Evolutionary conservation across 768 basidiomycete species (phyloP), one percentile per base, ranked within the genome.

Genomic region (Strobilomyces confusus): DNA sequence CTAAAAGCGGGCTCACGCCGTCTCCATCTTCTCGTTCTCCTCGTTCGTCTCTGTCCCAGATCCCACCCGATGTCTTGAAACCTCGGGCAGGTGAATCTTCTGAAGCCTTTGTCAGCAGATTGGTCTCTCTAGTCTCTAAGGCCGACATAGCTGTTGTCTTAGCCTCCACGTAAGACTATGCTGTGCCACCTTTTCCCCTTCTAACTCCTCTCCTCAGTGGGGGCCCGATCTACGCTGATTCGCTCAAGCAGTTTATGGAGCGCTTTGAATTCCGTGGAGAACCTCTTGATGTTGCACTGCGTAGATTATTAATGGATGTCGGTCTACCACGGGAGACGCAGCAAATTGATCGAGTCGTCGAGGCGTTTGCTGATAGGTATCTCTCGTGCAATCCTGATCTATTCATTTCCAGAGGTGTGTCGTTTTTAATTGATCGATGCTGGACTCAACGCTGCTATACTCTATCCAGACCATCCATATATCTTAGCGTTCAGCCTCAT

Each of bases 261-360:
- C 78, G 78, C 40, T 98, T 98, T 67, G 79, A 86, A 58, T 97
- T 98, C 64, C 68, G 70, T 17, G 75, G 80, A 43, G 84, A 92
- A 61, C 88, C 97, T 11, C 78, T 99, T 32, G 97, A 99, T 65
- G 83, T 98, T 29, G 91, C 97, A 19, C 73, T 99, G 38, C 86
- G 97, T 37, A 85, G 84, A 63, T 67, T 99, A 44, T 77, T 99
- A 33, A 92, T 97, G 89, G 84, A 94, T 61, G 83, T 97, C 22
- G 83, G 89, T 36, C 79, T 99, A 25, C 97, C 97, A 3, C 80
- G 86, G 51, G 97, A 99, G 75, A 98, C 97, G 2, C 97, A 99
- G 67, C 95, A 98, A 70, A 99, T 99, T 54, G 97, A 99, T 70
- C 80, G 97, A 52, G 92, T 98, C 44, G 92, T 99, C 63, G 94